phyloP scores from a whole-genome alignment of 1,284 basidiomycete species.

The Rhodofomes roseus region DNA sequence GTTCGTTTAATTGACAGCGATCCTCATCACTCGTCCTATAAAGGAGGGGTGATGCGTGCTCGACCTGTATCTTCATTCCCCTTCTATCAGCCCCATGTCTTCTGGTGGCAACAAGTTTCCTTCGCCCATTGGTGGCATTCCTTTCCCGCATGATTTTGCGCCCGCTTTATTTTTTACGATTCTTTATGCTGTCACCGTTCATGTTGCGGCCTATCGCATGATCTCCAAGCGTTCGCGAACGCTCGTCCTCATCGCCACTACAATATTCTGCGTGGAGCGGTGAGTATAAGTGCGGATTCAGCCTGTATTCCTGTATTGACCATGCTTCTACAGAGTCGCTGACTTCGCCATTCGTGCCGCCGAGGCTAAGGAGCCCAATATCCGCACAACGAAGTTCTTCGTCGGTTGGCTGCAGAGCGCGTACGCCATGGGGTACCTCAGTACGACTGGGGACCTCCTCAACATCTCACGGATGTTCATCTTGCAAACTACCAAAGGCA shows the following conservation, averaged over 20 bases:
- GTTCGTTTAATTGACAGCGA: no score
- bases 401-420: not conserved
- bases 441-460: not conserved
- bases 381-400: not conserved
- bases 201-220: not conserved
- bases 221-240: not conserved
- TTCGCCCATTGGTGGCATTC: slow-evolving; percentile 14
- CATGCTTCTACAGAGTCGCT: not conserved
- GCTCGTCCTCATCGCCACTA: not conserved
- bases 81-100: not conserved
- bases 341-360: slow-evolving; percentile 1
- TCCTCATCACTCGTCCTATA: not conserved
- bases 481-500: not conserved
- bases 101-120: slow-evolving; percentile 5
- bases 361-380: not conserved
- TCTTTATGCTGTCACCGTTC: not conserved
- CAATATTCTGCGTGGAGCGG: not conserved
- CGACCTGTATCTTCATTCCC: not conserved
- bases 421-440: not conserved
- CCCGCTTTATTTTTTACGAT: slow-evolving; percentile 13
- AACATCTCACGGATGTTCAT: not conserved
- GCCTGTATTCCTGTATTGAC: not conserved
- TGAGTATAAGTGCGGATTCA: not conserved
- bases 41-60: not conserved
- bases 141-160: slow-evolving; percentile 9